phyloP scores from a whole-genome alignment of 2,329 filamentous ascomycete genomes.

The Rutstroemia sydowiana region DNA sequence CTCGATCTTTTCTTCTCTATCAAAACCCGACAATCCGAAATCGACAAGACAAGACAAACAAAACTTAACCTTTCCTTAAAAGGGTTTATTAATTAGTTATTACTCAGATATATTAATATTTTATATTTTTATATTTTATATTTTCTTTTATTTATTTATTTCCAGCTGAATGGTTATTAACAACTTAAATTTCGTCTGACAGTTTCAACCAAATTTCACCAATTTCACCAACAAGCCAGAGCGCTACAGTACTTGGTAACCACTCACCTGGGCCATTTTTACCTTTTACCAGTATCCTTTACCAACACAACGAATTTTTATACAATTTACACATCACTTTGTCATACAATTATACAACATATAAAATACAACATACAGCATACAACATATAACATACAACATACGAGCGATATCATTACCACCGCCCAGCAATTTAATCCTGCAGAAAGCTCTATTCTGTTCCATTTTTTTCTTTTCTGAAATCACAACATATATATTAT shows the following conservation, averaged over 20 bases:
- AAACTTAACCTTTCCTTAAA: too few species aligned
- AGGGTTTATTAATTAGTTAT: too few species aligned
- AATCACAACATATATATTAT: conserved; percentile 4
- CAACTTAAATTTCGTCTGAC: too few species aligned
- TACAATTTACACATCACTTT: not conserved
- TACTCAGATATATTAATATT: too few species aligned
- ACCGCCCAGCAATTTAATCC: not conserved
- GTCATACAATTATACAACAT: not conserved
- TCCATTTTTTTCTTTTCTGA: not conserved
- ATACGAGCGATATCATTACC: not conserved
- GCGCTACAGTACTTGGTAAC: not conserved
- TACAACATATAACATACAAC: not conserved
- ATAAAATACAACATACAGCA: conserved; percentile 2
- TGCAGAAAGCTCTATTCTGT: not conserved
- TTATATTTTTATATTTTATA: too few species aligned
- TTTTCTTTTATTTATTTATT: too few species aligned
- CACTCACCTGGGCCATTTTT: not conserved
- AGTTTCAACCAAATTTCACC: too few species aligned
- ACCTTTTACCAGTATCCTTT: too few species aligned
- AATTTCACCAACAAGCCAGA: not conserved
- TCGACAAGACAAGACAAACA: too few species aligned
- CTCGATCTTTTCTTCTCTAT: too few species aligned
- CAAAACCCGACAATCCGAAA: too few species aligned
- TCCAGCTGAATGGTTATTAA: too few species aligned
- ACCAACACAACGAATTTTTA: not conserved